A percentile compares a stretch with the other conserved stretches of the same genome.
Conservation (phyloP, 441 rosid genomes). For the Breynia disticha region DNA sequence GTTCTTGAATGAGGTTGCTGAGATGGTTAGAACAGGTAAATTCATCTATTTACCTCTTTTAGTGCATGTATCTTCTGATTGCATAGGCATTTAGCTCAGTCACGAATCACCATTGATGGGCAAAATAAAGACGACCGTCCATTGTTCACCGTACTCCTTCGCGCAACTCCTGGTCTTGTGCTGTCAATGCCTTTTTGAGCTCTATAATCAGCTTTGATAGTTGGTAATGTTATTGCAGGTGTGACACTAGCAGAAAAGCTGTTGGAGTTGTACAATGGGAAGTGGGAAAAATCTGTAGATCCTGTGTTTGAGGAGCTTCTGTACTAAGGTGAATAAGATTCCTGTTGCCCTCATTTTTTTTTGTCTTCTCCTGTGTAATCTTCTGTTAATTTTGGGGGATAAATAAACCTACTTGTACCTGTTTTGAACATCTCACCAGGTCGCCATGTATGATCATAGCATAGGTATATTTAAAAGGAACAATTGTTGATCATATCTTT, state of each 20-base stretch:
- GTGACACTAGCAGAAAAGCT: conserved; percentile 93
- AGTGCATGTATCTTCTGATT: not conserved
- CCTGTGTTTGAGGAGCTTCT: conserved; percentile 86
- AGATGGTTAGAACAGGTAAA: conserved; percentile 89
- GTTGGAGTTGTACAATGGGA: conserved; percentile 71
- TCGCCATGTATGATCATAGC: no score
- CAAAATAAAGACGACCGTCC: no score
- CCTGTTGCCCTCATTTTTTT: not conserved
- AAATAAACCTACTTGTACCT: no score
- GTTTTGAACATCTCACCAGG: no score
- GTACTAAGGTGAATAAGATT: conserved; percentile 30
- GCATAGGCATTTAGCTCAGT: not conserved
- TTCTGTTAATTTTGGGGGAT: not conserved
- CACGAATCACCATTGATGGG: no score
- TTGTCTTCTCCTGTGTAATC: conserved; percentile 13
- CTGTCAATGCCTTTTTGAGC: no score
- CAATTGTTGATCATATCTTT: no score
- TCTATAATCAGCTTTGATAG: not conserved
- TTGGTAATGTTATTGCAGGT: conserved; percentile 34
- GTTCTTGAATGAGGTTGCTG: conserved; percentile 74
- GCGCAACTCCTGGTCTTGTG: no score
- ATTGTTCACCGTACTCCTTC: no score
- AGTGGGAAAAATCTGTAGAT: conserved; percentile 82
- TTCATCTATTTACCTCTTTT: not conserved
- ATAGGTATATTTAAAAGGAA: no score